Evolutionary conservation across 441 rosid genomes (phyloP), one percentile per base, ranked within the genome.

Genomic region (Erodium texanum): DNA sequence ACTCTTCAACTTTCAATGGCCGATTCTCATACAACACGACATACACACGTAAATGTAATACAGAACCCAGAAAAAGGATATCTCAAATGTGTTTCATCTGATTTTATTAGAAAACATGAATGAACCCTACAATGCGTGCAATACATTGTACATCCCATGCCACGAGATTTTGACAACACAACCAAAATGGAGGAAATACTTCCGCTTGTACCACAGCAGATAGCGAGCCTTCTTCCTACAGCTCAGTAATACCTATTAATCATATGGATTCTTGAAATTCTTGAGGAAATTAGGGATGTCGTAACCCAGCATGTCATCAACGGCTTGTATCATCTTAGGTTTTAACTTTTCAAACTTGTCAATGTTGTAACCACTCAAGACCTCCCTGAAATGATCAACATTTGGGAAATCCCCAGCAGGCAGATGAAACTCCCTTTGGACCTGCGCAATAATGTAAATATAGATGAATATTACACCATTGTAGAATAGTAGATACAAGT

Each of bases 401-500:
- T 85, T 89, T 4, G 99, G 97, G 68, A 93, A 89, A 77, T 93
- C 97, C n/a, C 99, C 96, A 12, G 85, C 81, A 29, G 97, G 97
- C 62, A 91, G 80, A 72, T 88, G 96, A 71, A 79, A 82, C 73
- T 93, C 96, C 76, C 89, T 85, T 70, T 89, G 97, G 34, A 93
- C 95, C 99, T 89, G 82, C 29, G 34, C 22, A 73, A 62, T 2
- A 38, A 67, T n/a, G 18, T 22, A 65, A 50, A 19, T 64, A 9
- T 58, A 23, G 27, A 58, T n/a, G 50, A 7, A 67, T 9, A 11
- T 3, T 3, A 9, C 52, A 14, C 62, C 43, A 12, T 12, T 11
- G 67, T 5, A 45, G 61, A 68, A 18, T 62, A 15, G 41, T 36
- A 24, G 32, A 45, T 52, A 27, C 18, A 32, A 14, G 65, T 1